phyloP scores from a whole-genome alignment of 2,329 filamentous ascomycete genomes.

The Fusarium aywerte region DNA sequence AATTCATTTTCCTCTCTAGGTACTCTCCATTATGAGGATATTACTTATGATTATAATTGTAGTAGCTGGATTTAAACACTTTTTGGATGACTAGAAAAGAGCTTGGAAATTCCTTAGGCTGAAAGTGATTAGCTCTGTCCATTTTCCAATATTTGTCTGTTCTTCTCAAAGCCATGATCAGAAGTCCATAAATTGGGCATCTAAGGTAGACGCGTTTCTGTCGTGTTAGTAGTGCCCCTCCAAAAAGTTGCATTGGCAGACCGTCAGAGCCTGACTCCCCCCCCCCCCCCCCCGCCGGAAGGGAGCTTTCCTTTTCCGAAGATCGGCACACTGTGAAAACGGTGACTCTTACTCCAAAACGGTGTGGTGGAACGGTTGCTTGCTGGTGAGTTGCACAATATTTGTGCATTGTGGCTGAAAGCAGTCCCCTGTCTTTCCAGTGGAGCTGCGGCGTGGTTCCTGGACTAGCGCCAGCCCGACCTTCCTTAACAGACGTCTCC shows the following conservation, averaged over 20 bases:
- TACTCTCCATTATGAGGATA: not conserved
- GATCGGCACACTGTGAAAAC: not conserved
- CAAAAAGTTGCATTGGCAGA: conserved; percentile 12
- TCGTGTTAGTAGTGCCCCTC: conserved; percentile 12
- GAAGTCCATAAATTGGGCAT: not conserved
- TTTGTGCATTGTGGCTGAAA: conserved; percentile 2
- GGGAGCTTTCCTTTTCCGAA: conserved; percentile 13
- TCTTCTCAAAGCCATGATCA: not conserved
- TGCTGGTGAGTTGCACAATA: not conserved
- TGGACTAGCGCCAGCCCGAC: not conserved
- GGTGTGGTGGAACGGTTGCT: not conserved
- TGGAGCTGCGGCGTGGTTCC: not conserved
- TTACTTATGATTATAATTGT: too few relatives aligned
- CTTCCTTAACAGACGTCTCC: conserved; percentile 10
- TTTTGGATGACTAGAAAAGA: not conserved
- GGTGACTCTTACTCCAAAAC: not conserved
- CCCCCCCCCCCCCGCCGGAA: conserved; percentile 12
- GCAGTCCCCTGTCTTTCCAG: not conserved
- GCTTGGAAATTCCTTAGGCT: not conserved
- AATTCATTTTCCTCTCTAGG: not conserved
- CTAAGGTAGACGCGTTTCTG: not conserved
- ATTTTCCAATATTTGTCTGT: not conserved
- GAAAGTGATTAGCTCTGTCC: too few relatives aligned
- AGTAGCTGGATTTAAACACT: not conserved
- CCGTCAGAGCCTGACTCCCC: not conserved